phyloP scores from a whole-genome alignment of 768 basidiomycete species.

The Tylopilus plumbeoviolaceoides region DNA sequence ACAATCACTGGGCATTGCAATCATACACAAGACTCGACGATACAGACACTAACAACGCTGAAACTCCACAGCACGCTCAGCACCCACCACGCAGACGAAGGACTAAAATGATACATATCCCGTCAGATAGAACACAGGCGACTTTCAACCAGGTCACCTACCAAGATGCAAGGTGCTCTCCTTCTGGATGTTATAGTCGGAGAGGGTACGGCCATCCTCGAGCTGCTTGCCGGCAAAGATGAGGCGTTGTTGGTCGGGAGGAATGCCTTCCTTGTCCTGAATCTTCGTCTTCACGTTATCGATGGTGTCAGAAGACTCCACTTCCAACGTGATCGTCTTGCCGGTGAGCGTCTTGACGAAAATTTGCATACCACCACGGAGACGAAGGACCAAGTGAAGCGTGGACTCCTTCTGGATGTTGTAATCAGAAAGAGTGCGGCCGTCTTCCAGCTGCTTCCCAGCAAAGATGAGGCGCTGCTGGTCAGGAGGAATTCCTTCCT shows the following conservation, averaged over 20 bases:
- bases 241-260: conserved; percentile 74
- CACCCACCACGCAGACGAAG: conserved; percentile 80
- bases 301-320: conserved; percentile 72
- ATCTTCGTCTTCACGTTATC: conserved; percentile 77
- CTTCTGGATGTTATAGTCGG: conserved; percentile 76
- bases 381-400: conserved; percentile 68
- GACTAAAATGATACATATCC: conserved; percentile 33
- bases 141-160: conserved; percentile 2
- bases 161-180: conserved; percentile 66
- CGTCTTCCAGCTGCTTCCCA: conserved; percentile 93
- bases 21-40: background rate
- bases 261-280: conserved; percentile 79
- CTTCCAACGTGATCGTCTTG: conserved; percentile 74
- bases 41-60: background rate
- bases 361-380: conserved; percentile 70
- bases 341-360: conserved; percentile 71
- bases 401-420: conserved; percentile 85
- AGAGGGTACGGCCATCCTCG: conserved; percentile 73
- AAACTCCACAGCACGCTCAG: conserved; percentile 23
- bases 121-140: background rate
- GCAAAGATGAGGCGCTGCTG: conserved; percentile 92
- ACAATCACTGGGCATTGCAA: background rate
- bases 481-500: conserved; percentile 77
- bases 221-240: conserved; percentile 80
- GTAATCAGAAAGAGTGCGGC: conserved; percentile 79